Base-by-base conservation (phyloP, 208 protist species). In the Herpetomonas samuelpessoai region DNA sequence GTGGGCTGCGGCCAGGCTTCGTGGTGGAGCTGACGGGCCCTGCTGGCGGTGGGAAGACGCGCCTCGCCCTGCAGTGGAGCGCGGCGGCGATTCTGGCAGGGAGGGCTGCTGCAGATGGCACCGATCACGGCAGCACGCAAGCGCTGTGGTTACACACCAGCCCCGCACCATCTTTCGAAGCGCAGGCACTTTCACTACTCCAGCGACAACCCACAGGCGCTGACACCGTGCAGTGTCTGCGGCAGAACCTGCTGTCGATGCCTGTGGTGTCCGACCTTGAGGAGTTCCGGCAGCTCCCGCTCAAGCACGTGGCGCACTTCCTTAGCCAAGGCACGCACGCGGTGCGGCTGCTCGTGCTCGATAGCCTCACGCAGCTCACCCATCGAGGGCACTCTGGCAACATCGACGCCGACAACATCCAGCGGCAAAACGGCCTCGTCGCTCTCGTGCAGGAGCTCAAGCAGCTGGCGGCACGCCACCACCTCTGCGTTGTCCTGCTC, bases 11-110 rank as follows among this genome's bases (percentile, higher is more conserved):
- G 14, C 67, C 68, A 9, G 74, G 76, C n/a, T 71, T 72, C n/a
- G 38, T 91, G 18, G 74, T 65, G 19, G 77, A 88, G 51, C 72
- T 91, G 41, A 85, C 79, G n/a, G 81, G 81, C 10, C 45, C 35
- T 2, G 52, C 64, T 0, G 52, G 47, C 19, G 39, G 61, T 18
- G 76, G 76, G 2, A 83, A 78, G 39, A 77, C 85, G 29, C 24
- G 29, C 19, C 24, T 46, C 2, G 35, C 39, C 1, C 25, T 65
- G 39, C 50, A 56, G 30, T 68, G 55, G 61, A 54, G 35, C 52
- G 51, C 48, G 18, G 39, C 31, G 35, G 48, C 19, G 7, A 25
- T 55, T 22, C 21, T 31, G 22, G 7, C 49, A 30, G 28, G 12
- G 6, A 10, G 49, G 4, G 30, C 14, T 25, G 19, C 10, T 25